A percentile compares a stretch with the other conserved stretches of the same genome.
phyloP scores from a whole-genome alignment of 2,329 filamentous ascomycete species.

The Clarireedia homoeocarpa region DNA sequence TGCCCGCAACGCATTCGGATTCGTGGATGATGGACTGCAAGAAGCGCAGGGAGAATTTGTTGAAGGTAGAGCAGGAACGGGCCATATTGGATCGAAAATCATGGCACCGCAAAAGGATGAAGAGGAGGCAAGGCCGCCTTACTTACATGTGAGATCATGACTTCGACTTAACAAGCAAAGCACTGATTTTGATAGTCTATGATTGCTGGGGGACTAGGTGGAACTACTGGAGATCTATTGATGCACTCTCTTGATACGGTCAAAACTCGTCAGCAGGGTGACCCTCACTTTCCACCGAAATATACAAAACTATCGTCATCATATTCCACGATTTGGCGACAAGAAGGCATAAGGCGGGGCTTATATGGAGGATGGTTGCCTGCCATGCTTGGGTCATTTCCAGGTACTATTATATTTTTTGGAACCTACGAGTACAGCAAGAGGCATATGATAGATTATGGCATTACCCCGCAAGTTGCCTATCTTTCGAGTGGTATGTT shows the following conservation, averaged over 20 bases:
- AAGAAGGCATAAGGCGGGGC: slow-evolving; percentile 80
- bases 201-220: slow-evolving; percentile 89
- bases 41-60: slow-evolving; percentile 25
- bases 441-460: slow-evolving; percentile 74
- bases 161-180: slow-evolving; percentile 8
- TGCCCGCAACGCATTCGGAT: slow-evolving; percentile 24
- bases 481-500: slow-evolving; percentile 74
- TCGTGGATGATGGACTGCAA: slow-evolving; percentile 32
- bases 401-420: slow-evolving; percentile 91
- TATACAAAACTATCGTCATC: slow-evolving; percentile 86
- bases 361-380: slow-evolving; percentile 92
- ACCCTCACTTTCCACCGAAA: slow-evolving; percentile 85
- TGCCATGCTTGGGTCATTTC: slow-evolving; percentile 85
- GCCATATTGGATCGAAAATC: slow-evolving; percentile 18
- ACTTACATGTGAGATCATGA: slow-evolving; percentile 46
- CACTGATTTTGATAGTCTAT: slow-evolving; percentile 57
- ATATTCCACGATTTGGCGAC: slow-evolving; percentile 86
- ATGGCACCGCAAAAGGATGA: slow-evolving; percentile 33
- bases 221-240: slow-evolving; percentile 88
- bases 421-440: slow-evolving; percentile 96
- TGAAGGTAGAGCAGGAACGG: slow-evolving; percentile 27
- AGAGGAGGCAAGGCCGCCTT: slow-evolving; percentile 51
- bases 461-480: slow-evolving; percentile 72
- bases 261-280: slow-evolving; percentile 95
- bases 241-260: slow-evolving; percentile 99